Base-by-base conservation (phyloP, 805 yeast genomes). In the Metschnikowia bowlesiae region DNA sequence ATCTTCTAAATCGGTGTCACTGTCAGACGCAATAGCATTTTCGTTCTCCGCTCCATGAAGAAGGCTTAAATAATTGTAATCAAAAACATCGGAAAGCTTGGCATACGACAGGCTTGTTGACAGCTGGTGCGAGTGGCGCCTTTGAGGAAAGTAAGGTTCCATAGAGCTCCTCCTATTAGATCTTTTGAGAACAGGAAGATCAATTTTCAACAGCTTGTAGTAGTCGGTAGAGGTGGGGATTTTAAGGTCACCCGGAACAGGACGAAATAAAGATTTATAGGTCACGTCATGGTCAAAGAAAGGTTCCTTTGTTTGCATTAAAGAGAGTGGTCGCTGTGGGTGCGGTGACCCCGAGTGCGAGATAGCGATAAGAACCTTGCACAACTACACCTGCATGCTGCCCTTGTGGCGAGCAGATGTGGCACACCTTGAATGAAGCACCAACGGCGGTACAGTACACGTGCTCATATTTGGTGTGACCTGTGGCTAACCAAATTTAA, bases 1-100 rank as follows among this genome's bases (percentile, higher is more conserved):
- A 13, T 51, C 57, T 22, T 55, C 58, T 22, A 52, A 50, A 34
- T 55, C 60, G 14, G 57, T 47, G 47, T 57, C 60, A 32, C 53
- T 52, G 14, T 57, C 60, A n/a, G 54, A 55, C 7, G 40, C 51
- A 37, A 57, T 46, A 10, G 56, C 60, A 32, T 51, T 44, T 28
- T 55, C 60, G 22, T 49, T 37, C 4, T 35, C 50, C 5, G 33
- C 44, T 6, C 28, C 38, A 4, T 44, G 51, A 31, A 35, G 31
- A 39, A 39, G 44, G 39, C 44, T 49, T 29, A 55, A 39, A 36
- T 48, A 50, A 22, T 56, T 46, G 35, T 53, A 55, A 31, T 57
- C 60, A 34, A 57, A 57, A 9, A 57, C 52, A 37, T 57, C 60
- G 2, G 59, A 55, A 38, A 55, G 46, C 28, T 37, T 39, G 7